Conservation (phyloP, 1,284 basidiomycete species). For the Apiotrichum porosum region DNA sequence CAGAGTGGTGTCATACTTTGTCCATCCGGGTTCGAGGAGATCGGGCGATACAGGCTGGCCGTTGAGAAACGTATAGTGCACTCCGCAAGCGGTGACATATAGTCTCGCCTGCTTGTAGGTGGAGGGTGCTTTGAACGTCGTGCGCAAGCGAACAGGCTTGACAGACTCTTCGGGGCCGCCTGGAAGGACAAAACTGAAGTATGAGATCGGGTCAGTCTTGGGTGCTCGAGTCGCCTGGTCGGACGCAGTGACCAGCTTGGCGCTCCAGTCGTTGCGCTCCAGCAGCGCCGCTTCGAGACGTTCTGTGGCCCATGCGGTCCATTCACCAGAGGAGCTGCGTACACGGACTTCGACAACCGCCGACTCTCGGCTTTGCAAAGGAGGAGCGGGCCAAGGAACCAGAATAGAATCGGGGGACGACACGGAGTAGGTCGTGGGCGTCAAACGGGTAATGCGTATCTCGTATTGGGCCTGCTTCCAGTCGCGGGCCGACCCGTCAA, state of each 20-base stretch:
- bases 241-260: slow-evolving; percentile 3
- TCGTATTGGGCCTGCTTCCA: slow-evolving; percentile 36
- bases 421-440: slow-evolving; percentile 11
- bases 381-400: slow-evolving; percentile 30
- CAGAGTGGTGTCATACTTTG: slow-evolving; percentile 32
- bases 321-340: slow-evolving; percentile 18
- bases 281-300: slow-evolving; percentile 1
- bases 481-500: slow-evolving; percentile 12
- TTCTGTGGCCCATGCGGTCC: slow-evolving; percentile 4
- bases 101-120: slow-evolving; percentile 12
- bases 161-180: slow-evolving; percentile 15
- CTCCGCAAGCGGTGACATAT: slow-evolving; percentile 38
- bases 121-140: slow-evolving; percentile 9
- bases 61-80: slow-evolving; percentile 37
- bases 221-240: background rate
- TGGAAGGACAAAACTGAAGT: too few species aligned
- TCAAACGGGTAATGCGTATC: slow-evolving; percentile 15
- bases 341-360: slow-evolving; percentile 21
- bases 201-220: background rate
- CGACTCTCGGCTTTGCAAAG: slow-evolving; percentile 22
- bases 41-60: slow-evolving; percentile 33
- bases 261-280: background rate
- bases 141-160: slow-evolving; percentile 24
- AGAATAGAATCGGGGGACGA: slow-evolving; percentile 18
- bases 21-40: slow-evolving; percentile 43